phyloP scores from a whole-genome alignment of 129 eudicot genomes.

The Heracleum sosnowskyi region DNA sequence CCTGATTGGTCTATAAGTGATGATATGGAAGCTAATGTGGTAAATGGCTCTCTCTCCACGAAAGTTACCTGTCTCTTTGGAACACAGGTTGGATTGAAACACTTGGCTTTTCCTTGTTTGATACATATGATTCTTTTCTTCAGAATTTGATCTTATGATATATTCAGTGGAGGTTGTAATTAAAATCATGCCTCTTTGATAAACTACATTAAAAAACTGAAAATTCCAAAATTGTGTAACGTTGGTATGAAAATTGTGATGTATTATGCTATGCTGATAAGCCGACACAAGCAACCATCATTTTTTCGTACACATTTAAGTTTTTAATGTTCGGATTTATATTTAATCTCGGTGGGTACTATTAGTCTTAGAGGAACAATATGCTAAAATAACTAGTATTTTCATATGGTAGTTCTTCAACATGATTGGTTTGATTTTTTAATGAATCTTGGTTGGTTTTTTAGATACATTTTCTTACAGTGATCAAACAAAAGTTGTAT shows the following conservation, averaged over 20 bases:
- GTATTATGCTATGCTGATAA: neutral
- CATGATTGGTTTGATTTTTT: neutral
- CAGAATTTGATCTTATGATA: neutral
- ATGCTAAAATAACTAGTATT: neutral
- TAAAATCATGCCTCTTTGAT: neutral
- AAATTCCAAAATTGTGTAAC: neutral
- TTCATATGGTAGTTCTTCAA: neutral
- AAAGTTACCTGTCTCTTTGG: constrained; percentile 66
- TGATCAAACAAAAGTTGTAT: neutral
- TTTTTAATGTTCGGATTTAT: neutral
- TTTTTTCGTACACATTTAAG: neutral
- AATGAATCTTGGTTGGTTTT: neutral
- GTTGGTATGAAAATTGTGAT: neutral
- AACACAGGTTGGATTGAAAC: constrained; percentile 49
- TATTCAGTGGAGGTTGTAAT: neutral
- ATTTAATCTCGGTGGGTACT: neutral
- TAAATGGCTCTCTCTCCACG: constrained; percentile 41
- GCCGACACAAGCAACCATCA: neutral
- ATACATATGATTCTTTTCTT: neutral
- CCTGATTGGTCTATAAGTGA: constrained; percentile 28
- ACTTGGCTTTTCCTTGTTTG: neutral
- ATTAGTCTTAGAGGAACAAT: neutral
- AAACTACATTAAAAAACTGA: neutral
- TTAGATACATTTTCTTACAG: neutral
- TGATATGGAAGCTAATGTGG: constrained; percentile 26